Conservation (phyloP, 495 filamentous ascomycete species). For the Trichoderma reesei region DNA sequence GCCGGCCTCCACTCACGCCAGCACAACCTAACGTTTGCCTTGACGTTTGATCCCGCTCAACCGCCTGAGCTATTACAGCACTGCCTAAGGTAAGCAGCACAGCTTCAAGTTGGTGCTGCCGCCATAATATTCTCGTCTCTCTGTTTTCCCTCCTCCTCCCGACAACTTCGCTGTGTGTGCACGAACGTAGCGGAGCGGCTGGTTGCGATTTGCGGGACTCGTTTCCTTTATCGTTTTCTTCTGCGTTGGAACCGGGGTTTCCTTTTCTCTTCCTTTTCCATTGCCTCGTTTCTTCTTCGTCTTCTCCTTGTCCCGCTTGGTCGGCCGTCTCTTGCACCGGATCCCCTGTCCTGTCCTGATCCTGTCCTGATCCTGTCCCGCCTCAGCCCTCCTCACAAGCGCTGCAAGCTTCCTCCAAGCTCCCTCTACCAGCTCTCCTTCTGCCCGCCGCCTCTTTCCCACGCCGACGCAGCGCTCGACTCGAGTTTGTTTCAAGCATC, state of each 20-base stretch:
- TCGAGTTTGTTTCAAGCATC: background rate
- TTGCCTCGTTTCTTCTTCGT: background rate
- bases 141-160: background rate
- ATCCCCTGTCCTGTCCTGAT: background rate
- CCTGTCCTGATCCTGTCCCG: conserved; percentile 15
- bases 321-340: too few species aligned
- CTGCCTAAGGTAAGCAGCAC: too few species aligned
- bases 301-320: conserved; percentile 4
- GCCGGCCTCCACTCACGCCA: background rate
- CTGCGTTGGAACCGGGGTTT: too few species aligned
- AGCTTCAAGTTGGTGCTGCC: too few species aligned
- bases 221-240: conserved; percentile 9
- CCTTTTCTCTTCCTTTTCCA: too few species aligned
- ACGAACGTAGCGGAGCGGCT: conserved; percentile 3
- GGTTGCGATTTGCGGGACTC: conserved; percentile 8
- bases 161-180: background rate
- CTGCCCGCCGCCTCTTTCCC: background rate
- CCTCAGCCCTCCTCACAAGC: conserved; percentile 12
- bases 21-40: background rate
- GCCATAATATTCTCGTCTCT: too few species aligned
- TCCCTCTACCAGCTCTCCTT: background rate
- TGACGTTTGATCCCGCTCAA: background rate
- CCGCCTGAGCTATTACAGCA: too few species aligned
- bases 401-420: background rate
- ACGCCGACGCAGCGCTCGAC: background rate